Conservation (phyloP, 2,329 filamentous ascomycete species). For the Bimuria novae-zelandiae region DNA sequence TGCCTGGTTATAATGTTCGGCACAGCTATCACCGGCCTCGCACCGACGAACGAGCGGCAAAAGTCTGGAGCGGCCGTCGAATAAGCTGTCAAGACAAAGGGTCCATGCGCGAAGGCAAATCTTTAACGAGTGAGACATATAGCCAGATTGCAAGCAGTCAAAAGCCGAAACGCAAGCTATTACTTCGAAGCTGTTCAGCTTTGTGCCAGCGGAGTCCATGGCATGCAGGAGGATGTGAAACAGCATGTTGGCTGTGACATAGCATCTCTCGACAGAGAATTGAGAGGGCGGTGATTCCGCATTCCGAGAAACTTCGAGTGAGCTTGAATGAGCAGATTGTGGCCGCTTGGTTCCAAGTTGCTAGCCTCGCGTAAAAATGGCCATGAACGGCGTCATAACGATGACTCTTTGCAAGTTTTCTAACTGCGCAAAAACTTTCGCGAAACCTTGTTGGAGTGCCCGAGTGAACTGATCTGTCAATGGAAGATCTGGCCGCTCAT, state of each 20-base stretch:
- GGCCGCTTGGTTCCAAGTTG: background rate
- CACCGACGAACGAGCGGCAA: background rate
- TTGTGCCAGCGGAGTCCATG: background rate
- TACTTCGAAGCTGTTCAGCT: background rate
- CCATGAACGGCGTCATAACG: constrained; percentile 6
- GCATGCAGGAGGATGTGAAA: background rate
- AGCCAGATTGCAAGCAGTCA: background rate
- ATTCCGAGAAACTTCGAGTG: background rate
- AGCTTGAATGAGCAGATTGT: background rate
- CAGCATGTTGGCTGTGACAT: background rate
- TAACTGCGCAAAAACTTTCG: background rate
- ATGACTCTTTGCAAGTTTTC: constrained; percentile 4
- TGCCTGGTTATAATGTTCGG: background rate
- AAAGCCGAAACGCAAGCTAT: background rate
- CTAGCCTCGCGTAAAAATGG: background rate
- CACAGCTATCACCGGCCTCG: background rate
- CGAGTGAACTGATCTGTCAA: constrained; percentile 2
- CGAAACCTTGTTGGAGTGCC: background rate
- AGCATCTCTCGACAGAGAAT: background rate
- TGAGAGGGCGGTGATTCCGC: background rate
- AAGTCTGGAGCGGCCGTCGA: background rate
- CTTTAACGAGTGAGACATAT: background rate
- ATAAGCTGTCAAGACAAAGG: background rate
- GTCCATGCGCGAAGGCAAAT: background rate
- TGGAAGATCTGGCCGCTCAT: background rate